Percentiles rank a stretch among this genome's conserved stretches.
phyloP scores from a whole-genome alignment of 1,284 basidiomycete species.

The Irpex rosettiformis region DNA sequence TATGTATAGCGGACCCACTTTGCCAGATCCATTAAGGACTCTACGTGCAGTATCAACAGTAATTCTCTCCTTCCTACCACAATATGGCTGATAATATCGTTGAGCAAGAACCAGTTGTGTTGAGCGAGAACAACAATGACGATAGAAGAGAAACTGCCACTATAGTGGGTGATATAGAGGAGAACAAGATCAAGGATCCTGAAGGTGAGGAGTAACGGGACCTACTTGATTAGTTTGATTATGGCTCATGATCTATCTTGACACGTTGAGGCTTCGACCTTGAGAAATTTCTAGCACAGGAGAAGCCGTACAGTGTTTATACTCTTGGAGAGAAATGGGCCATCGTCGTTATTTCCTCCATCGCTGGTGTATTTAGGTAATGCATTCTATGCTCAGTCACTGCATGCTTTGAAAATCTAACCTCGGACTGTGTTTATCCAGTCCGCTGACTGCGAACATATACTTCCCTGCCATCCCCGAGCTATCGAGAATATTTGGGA shows the following conservation, averaged over 20 bases:
- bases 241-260: neutral
- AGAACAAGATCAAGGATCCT: neutral
- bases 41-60: neutral
- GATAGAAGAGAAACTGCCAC: neutral
- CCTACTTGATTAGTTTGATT: neutral
- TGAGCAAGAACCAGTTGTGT: neutral
- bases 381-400: neutral
- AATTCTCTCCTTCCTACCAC: neutral
- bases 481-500: conserved; percentile 57
- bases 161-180: neutral
- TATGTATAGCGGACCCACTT: neutral
- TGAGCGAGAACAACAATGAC: neutral
- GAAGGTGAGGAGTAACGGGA: neutral
- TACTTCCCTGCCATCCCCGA: conserved; percentile 78
- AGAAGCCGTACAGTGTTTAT: conserved; percentile 52
- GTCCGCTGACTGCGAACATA: conserved; percentile 71
- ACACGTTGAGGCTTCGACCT: neutral
- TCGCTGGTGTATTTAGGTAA: conserved; percentile 63
- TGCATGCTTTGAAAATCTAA: neutral
- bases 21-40: neutral
- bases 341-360: conserved; percentile 53
- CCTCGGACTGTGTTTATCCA: conserved; percentile 22
- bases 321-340: conserved; percentile 61
- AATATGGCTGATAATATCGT: neutral
- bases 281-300: conserved; percentile 19